Evolutionary conservation across 805 yeast genomes (phyloP), one percentile per base, ranked within the genome.

Genomic region (Wickerhamiella kazuoi): DNA sequence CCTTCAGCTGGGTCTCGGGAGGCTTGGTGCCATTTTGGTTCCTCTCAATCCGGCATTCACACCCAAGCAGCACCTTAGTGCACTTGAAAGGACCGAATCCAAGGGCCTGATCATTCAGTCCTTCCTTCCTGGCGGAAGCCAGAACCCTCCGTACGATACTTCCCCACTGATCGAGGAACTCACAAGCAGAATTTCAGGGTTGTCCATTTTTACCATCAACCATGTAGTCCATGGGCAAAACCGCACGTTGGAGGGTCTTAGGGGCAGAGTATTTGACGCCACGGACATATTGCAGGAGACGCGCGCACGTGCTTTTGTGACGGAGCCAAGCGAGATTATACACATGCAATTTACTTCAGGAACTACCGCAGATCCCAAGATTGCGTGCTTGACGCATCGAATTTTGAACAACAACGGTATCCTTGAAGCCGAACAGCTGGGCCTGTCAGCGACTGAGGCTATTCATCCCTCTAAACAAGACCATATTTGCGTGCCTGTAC

Each of bases 121-220:
- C 3, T 28, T 26, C 16, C 28, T 33, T 5, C 17, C 24, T 4
- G 28, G 13, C n/a, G 26, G 26, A 7, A 33, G n/a, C 4, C 21
- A 39, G 13, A 41, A 41, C 18, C 44, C 50, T 21, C 39, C 46
- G 13, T 21, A 42, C 14, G 47, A 47, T 26, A 41, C 43, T 35
- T 24, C 15, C 5, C 20, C 11, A 6, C n/a, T 33, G 8, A n/a
- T 33, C 5, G 5, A 19, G 24, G 11, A 19, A 5, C 26, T 33
- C 8, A 7, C 9, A 5, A n/a, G 17, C 8, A 14, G 9, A 14
- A 13, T 20, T 4, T 26, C 35, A 5, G 24, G 9, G 5, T 14
- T 33, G 35, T 19, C 24, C 16, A n/a, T 33, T 4, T 33, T 33
- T 15, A 23, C 26, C 9, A 65, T 44, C 76, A 78, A 2, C 72